phyloP scores from a whole-genome alignment of 2,329 filamentous ascomycete species.

The Verticillium isaacii region DNA sequence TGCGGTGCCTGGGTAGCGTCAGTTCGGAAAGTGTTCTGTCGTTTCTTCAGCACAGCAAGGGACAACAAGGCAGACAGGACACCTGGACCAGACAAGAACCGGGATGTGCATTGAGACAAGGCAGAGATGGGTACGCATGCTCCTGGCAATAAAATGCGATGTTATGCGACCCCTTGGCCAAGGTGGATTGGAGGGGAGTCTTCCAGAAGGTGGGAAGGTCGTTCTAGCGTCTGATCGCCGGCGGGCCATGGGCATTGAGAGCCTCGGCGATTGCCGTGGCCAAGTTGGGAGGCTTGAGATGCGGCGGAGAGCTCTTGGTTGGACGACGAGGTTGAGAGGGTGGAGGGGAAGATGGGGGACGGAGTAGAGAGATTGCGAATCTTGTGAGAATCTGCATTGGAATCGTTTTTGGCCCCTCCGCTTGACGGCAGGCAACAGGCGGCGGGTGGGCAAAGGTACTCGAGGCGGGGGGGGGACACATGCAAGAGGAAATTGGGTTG shows the following conservation, averaged over 20 bases:
- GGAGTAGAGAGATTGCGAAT: constrained; percentile 12
- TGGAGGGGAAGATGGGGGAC: background rate
- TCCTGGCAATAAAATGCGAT: constrained; percentile 42
- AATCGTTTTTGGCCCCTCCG: background rate
- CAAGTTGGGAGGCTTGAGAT: background rate
- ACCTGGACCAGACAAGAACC: constrained; percentile 10
- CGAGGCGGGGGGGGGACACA: background rate
- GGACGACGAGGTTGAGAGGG: background rate
- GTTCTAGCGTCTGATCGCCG: constrained; percentile 24
- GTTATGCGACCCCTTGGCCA: constrained; percentile 34
- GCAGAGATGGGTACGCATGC: constrained; percentile 34
- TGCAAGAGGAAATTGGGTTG: background rate
- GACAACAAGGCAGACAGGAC: constrained; percentile 8
- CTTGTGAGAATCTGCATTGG: constrained; percentile 2
- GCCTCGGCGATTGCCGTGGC: background rate
- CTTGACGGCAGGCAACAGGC: background rate
- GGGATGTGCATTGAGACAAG: constrained; percentile 35
- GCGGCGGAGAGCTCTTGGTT: background rate
- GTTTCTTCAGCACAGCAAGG: constrained; percentile 9
- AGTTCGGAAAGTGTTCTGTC: too few species aligned
- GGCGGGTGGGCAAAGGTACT: too few species aligned
- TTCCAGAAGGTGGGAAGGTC: constrained; percentile 30
- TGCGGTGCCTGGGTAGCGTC: too few species aligned
- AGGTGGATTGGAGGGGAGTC: constrained; percentile 5
- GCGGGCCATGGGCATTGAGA: background rate